A percentile compares a stretch with the other conserved stretches of the same genome.
Evolutionary conservation across 371 early-diverging fungal genomes (phyloP).

Genomic region (Syncephalastrum sp.): DNA sequence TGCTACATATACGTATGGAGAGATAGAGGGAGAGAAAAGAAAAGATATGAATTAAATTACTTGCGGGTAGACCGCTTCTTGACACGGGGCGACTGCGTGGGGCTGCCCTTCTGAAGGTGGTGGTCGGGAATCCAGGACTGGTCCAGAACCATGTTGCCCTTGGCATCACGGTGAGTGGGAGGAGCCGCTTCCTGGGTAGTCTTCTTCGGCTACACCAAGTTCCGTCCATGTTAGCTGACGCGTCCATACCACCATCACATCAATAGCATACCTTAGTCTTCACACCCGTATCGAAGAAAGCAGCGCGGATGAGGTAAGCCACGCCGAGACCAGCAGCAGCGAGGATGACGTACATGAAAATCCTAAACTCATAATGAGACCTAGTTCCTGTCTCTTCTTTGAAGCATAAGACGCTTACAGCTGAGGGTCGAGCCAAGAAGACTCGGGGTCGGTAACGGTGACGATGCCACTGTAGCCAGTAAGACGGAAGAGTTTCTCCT

Average conservation of each 20-base stretch:
- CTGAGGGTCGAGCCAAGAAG: slow-evolving; percentile 46
- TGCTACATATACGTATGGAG: too few species aligned
- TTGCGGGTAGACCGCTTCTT: slow-evolving; percentile 46
- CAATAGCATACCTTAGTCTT: slow-evolving; percentile 25
- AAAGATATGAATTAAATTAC: slow-evolving; percentile 12
- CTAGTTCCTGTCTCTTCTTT: too few species aligned
- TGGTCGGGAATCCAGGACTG: slow-evolving; percentile 52
- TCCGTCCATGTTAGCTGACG: not conserved
- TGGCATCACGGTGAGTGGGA: slow-evolving; percentile 50
- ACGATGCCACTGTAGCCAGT: slow-evolving; percentile 45
- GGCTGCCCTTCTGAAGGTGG: slow-evolving; percentile 33
- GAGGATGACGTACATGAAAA: slow-evolving; percentile 46
- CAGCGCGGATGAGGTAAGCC: slow-evolving; percentile 41
- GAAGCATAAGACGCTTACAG: slow-evolving; percentile 31
- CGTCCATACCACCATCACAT: not conserved
- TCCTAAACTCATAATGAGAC: slow-evolving; percentile 11
- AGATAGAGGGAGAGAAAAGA: not conserved
- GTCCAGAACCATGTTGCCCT: slow-evolving; percentile 51
- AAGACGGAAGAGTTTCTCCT: slow-evolving; percentile 39
- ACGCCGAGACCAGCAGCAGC: slow-evolving; percentile 42
- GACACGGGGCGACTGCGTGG: slow-evolving; percentile 40
- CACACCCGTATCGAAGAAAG: slow-evolving; percentile 39
- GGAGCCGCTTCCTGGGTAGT: slow-evolving; percentile 23
- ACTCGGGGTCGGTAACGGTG: slow-evolving; percentile 44
- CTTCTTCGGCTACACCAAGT: slow-evolving; percentile 29